phyloP scores from a whole-genome alignment of 441 rosid species.

The Breynia disticha region DNA sequence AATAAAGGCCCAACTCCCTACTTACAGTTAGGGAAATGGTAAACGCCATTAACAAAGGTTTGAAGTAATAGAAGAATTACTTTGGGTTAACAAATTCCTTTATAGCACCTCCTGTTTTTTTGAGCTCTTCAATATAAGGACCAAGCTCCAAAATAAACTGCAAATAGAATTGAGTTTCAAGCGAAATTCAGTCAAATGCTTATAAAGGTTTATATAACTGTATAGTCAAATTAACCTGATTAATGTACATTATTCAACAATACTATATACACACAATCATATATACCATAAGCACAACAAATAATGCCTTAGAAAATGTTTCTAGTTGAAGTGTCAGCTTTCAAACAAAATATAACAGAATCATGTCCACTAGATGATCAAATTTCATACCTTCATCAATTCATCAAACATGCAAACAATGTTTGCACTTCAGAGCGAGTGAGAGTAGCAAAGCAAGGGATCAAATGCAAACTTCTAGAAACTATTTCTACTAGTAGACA shows the following conservation, averaged over 20 bases:
- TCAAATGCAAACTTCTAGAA: too few species aligned
- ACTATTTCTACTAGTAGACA: too few species aligned
- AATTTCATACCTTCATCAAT: too few species aligned
- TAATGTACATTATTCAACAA: too few species aligned
- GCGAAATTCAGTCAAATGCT: not conserved
- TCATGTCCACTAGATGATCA: too few species aligned
- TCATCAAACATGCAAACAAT: too few species aligned
- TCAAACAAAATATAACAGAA: too few species aligned
- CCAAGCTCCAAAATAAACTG: constrained; percentile 85
- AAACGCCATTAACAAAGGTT: not conserved
- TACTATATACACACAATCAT: too few species aligned
- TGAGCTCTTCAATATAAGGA: constrained; percentile 78
- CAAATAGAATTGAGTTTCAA: constrained; percentile 16
- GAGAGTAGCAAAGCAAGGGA: not conserved
- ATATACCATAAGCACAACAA: too few species aligned
- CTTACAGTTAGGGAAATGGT: not conserved
- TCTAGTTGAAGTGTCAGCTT: too few species aligned
- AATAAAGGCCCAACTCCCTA: not conserved
- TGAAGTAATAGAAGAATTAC: constrained; percentile 31
- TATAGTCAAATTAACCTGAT: too few species aligned
- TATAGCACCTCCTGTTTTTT: constrained; percentile 77
- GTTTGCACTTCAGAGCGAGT: not conserved
- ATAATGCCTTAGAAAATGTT: too few species aligned
- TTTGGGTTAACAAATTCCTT: constrained; percentile 98
- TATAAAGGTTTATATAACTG: not conserved